Percentiles rank a stretch among this genome's conserved stretches.
These are phyloP conservation scores for Akanthomyces uredinophilus DNA, from an alignment of 2,329 filamentous ascomycete species.

Conservation along the genomic window DNA sequence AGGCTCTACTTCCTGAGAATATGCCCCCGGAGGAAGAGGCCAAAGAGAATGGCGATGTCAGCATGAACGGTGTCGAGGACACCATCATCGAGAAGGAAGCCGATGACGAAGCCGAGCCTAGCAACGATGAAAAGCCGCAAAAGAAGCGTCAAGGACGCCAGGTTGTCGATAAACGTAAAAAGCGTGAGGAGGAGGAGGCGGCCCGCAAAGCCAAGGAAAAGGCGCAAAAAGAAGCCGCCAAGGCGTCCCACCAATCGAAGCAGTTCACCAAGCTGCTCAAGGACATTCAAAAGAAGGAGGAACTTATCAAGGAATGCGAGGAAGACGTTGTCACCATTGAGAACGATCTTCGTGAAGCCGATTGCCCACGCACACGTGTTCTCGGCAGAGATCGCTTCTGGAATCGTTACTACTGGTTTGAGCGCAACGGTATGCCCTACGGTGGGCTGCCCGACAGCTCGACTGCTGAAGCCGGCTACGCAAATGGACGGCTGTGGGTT, in stretches of 20 bases:
- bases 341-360: slow-evolving; percentile 87
- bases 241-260: slow-evolving; percentile 68
- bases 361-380: slow-evolving; percentile 83
- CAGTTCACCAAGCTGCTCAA: slow-evolving; percentile 83
- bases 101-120: slow-evolving; percentile 56
- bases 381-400: slow-evolving; percentile 94
- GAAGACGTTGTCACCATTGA: slow-evolving; percentile 80
- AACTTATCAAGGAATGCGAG: slow-evolving; percentile 73
- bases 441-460: slow-evolving; percentile 83
- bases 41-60: slow-evolving; percentile 50
- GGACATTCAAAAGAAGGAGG: slow-evolving; percentile 84
- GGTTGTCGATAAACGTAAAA: slow-evolving; percentile 61
- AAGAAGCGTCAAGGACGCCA: slow-evolving; percentile 55
- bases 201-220: slow-evolving; percentile 71
- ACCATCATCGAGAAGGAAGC: slow-evolving; percentile 45
- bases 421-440: slow-evolving; percentile 96
- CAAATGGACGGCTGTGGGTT: slow-evolving; percentile 93
- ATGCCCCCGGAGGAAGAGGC: slow-evolving; percentile 54
- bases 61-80: slow-evolving; percentile 61
- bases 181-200: slow-evolving; percentile 70
- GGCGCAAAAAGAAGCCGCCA: slow-evolving; percentile 61
- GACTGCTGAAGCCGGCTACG: slow-evolving; percentile 80
- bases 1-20: slow-evolving; percentile 68
- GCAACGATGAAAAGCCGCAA: slow-evolving; percentile 60
- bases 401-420: slow-evolving; percentile 99